Evolutionary conservation across 1,139 yeast genomes (phyloP), one percentile per base, ranked within the genome.

Genomic region (Candida mesenterica): DNA sequence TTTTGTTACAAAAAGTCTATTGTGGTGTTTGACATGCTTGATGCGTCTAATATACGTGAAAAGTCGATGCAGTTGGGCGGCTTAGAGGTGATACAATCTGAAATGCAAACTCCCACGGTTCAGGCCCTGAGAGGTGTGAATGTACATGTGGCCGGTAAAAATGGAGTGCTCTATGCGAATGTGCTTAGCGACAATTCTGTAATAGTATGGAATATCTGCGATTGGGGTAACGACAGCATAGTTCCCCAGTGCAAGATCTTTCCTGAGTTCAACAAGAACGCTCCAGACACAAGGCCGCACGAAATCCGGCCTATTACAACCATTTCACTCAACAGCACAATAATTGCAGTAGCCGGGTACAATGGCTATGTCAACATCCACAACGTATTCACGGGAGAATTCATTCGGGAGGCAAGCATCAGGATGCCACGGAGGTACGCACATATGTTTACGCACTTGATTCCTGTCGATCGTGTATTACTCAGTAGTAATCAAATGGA

Each of bases 281-380:
- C 52, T 6, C 52, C 52, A 3, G 42, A 40, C 38, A 24, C 38
- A 45, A 9, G 45, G 36, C 31, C 35, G 9, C 33, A 27, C 4
- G 30, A 35, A 10, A 29, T 39, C 22, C 35, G 29, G 19, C 33
- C 44, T 4, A 36, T 54, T 33, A 45, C 69, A 39, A 43, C 66
- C 42, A 39, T 68, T 53, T 58, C 68, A 39, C 33, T 73, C 52
- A 48, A 66, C 61, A 47, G 76, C 57, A 34, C 62, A 43, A 71
- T 82, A 3, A 59, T 82, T 5, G 65, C 79, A 1, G 64, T 80
- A 2, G 84, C 85, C 0, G 84, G 86, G 2, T 73, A 71, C 46
- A 73, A 79, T 44, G 92, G 92, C 14, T 68, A 66, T 42, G 71
- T 80, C 4, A 75, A 79, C 33, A 61, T 84, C 16, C 77, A 77